Conservation (phyloP, 495 filamentous ascomycete species). For the Penicillium longicatenatum region DNA sequence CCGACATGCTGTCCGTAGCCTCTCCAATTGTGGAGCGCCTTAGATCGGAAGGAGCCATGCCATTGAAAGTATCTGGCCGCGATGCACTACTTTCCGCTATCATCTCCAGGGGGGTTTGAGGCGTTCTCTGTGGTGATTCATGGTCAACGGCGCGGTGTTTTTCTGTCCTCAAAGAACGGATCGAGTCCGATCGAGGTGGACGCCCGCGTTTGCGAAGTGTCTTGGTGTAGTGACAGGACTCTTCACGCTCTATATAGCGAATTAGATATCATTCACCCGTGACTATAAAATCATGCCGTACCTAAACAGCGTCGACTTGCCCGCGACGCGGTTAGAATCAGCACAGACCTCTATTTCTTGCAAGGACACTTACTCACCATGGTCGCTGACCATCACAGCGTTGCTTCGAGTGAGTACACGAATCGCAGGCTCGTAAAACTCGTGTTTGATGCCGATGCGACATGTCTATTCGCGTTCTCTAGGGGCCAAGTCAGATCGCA, state of each 20-base stretch:
- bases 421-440: slow-evolving; percentile 20
- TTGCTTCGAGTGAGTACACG: slow-evolving; percentile 20
- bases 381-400: slow-evolving; percentile 22
- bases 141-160: not conserved
- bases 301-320: slow-evolving; percentile 20
- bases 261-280: not conserved
- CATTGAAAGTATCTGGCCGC: not conserved
- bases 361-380: slow-evolving; percentile 16
- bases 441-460: slow-evolving; percentile 11
- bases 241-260: slow-evolving; percentile 10
- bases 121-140: slow-evolving; percentile 1
- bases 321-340: not conserved
- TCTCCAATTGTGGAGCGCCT: not conserved
- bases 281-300: not conserved
- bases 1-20: not conserved
- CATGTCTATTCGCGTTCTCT: slow-evolving; percentile 1
- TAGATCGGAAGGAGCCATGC: not conserved
- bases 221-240: slow-evolving; percentile 21
- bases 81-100: slow-evolving; percentile 6
- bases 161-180: slow-evolving; percentile 1
- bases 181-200: slow-evolving; percentile 11
- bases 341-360: not conserved
- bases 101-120: slow-evolving; percentile 7
- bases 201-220: slow-evolving; percentile 22
- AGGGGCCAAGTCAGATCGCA: not conserved